Percentiles rank a stretch among this genome's conserved stretches.
phyloP scores from a whole-genome alignment of 257 asterid genomes.

The Solanum acaule region DNA sequence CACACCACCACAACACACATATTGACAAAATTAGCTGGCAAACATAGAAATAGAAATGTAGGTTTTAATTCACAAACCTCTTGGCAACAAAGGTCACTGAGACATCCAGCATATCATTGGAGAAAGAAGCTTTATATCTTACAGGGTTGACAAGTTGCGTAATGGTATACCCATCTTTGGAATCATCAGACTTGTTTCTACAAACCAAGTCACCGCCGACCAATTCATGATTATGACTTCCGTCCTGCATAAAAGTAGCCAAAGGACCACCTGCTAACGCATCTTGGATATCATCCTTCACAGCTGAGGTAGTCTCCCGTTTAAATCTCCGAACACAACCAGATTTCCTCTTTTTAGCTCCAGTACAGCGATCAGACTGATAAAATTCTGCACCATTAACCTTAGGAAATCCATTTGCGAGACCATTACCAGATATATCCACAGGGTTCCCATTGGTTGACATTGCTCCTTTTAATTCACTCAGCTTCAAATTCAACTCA shows the following conservation, averaged over 20 bases:
- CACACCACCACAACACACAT: neutral
- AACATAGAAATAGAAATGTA: constrained; percentile 3
- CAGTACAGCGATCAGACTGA: constrained; percentile 54
- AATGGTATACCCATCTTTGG: constrained; percentile 44
- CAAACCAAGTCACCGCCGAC: constrained; percentile 13
- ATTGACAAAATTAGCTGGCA: neutral
- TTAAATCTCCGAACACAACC: constrained; percentile 82
- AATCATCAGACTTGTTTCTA: constrained; percentile 30
- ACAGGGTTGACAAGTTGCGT: constrained; percentile 68
- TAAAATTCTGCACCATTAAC: constrained; percentile 22
- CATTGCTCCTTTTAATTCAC: constrained; percentile 47
- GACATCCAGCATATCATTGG: constrained; percentile 55
- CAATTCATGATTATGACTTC: constrained; percentile 21
- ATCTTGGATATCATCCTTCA: constrained; percentile 22
- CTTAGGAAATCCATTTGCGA: constrained; percentile 30
- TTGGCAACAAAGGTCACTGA: constrained; percentile 62
- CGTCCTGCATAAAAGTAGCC: constrained; percentile 18
- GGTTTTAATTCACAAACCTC: constrained; percentile 49
- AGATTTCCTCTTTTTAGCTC: constrained; percentile 87
- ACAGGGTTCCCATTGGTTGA: constrained; percentile 9
- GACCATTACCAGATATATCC: constrained; percentile 15
- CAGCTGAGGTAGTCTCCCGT: constrained; percentile 35
- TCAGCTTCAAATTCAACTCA: constrained; percentile 50
- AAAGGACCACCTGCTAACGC: constrained; percentile 8
- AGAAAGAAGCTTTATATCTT: constrained; percentile 40